phyloP scores from a whole-genome alignment of 1,284 basidiomycete genomes.

The Pseudozyma flocculosa region DNA sequence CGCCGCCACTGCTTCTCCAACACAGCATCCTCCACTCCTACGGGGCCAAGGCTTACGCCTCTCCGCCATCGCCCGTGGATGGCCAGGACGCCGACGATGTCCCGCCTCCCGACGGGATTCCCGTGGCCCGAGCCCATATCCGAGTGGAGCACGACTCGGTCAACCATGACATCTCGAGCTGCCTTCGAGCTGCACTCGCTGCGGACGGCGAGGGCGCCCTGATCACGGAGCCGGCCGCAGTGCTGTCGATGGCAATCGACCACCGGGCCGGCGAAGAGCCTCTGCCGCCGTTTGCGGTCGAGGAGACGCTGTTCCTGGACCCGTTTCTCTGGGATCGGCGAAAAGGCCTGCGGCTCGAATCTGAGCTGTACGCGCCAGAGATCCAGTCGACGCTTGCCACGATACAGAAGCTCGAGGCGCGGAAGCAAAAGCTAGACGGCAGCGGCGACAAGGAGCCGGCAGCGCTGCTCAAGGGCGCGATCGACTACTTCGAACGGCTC shows the following conservation, averaged over 20 bases:
- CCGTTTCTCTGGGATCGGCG: slow-evolving; percentile 34
- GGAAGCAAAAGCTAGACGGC: slow-evolving; percentile 19
- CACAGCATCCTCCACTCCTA: not conserved
- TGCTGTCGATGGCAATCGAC: slow-evolving; percentile 23
- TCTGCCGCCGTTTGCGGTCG: slow-evolving; percentile 13
- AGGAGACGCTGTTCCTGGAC: slow-evolving; percentile 29
- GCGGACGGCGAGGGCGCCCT: slow-evolving; percentile 31
- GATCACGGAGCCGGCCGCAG: slow-evolving; percentile 16
- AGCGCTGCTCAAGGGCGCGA: slow-evolving; percentile 18
- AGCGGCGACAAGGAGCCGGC: slow-evolving; percentile 6
- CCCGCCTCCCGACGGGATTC: slow-evolving; percentile 2
- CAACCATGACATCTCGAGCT: slow-evolving; percentile 27
- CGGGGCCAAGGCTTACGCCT: not conserved
- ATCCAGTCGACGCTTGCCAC: slow-evolving; percentile 10
- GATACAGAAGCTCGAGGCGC: slow-evolving; percentile 16
- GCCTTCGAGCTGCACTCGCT: slow-evolving; percentile 23
- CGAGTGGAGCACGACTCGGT: slow-evolving; percentile 28
- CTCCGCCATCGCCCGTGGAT: not conserved
- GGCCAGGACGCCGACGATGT: not conserved
- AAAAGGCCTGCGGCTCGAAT: slow-evolving; percentile 21
- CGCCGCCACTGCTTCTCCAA: too few species aligned
- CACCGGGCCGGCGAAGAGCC: slow-evolving; percentile 9
- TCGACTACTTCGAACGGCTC: slow-evolving; percentile 23
- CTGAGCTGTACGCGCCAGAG: slow-evolving; percentile 19
- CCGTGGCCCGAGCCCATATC: slow-evolving; percentile 12